Evolutionary conservation across 208 protist species (phyloP).

Genomic region (Acanthamoeba royreba): DNA sequence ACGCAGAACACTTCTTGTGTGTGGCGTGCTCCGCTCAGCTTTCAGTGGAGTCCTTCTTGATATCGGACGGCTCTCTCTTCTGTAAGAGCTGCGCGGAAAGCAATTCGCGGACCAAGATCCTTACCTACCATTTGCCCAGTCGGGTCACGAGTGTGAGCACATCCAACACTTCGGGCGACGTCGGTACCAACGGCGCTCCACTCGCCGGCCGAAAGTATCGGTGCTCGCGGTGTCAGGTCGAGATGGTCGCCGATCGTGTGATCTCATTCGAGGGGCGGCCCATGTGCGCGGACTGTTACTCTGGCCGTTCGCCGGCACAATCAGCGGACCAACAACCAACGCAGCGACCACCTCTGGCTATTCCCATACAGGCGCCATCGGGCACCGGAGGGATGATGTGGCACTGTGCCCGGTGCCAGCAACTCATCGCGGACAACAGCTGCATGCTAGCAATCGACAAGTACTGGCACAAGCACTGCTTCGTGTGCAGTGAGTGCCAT

Average conservation of each 20-base stretch:
- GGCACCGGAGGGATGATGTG: too few relatives aligned
- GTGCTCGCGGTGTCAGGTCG: background rate
- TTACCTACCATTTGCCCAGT: too few relatives aligned
- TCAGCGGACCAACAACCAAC: too few relatives aligned
- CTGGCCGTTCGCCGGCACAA: too few relatives aligned
- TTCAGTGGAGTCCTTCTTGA: background rate
- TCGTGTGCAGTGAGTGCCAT: background rate
- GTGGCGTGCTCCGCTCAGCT: background rate
- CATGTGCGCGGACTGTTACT: background rate
- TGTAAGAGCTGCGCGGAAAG: background rate
- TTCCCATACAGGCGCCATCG: too few relatives aligned
- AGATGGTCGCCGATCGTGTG: background rate
- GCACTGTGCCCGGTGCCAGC: background rate
- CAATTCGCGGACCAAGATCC: too few relatives aligned
- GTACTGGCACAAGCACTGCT: background rate
- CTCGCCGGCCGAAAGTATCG: background rate
- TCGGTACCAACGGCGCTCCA: too few relatives aligned
- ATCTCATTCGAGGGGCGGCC: background rate
- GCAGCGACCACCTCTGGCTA: background rate
- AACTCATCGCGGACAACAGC: background rate
- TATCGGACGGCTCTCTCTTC: background rate
- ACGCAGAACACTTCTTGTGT: background rate
- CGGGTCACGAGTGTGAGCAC: too few relatives aligned
- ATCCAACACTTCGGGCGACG: too few relatives aligned
- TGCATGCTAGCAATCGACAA: background rate